Evolutionary conservation across 495 filamentous ascomycete genomes (phyloP), one percentile per base, ranked within the genome.

Genomic region (Poronia punctata): DNA sequence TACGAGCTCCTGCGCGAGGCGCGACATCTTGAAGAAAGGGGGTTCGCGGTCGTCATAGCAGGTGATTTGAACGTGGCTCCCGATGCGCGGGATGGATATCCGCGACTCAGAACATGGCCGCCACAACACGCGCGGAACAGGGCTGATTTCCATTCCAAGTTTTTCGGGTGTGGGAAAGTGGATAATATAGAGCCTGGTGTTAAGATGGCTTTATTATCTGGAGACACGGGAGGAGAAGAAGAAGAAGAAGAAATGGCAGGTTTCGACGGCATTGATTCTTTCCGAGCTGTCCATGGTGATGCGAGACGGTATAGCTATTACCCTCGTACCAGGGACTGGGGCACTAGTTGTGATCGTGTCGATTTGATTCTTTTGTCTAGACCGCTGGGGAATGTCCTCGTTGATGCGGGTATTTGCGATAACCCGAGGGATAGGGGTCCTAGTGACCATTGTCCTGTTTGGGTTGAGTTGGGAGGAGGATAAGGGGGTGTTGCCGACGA

Each of bases 401-500:
- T 39, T 7, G 46, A 16, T n/a, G 35, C 22, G n/a, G 62, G 53
- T 20, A 60, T 65, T 10, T 27, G 59, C 27, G 53, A 67, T 40
- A 43, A 43, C 29, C 51, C 53, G 27, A 39, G 33, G 47, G 64
- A 66, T 24, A 44, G 64, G 18, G 59, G 59, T 8, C 33, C 45
- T 0, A 66, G 61, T 46, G 61, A 65, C 39, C 59, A 66, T 50
- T 61, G 59, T 8, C 62, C 59, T 3, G 4, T 67, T 18, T 61
- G 43, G 53, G 41, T 58, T 7, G 45, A 57, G 47, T 30, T 39
- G n/a, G 37, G 37, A 17, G n/a, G n/a, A n/a, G n/a, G n/a, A n/a
- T n/a, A n/a, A n/a, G n/a, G n/a, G n/a, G n/a, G n/a, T n/a, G n/a
- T n/a, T n/a, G n/a, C n/a, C n/a, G n/a, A n/a, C n/a, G n/a, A n/a